Evolutionary conservation across 345 rosid genomes (phyloP).

Genomic region (Punica granatum): DNA sequence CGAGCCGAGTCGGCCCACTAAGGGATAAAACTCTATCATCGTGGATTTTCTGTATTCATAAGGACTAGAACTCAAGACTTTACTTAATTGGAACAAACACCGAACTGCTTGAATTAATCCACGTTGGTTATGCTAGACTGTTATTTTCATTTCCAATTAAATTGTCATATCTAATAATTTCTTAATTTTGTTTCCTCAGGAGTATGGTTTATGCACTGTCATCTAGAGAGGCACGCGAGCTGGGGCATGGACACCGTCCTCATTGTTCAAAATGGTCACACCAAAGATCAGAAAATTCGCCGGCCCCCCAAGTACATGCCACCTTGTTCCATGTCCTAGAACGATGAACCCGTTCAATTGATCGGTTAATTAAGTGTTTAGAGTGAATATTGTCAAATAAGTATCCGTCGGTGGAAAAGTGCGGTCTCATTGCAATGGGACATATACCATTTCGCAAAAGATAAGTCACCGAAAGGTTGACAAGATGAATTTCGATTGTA

Average conservation of each 20-base stretch:
- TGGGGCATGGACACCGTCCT: conserved; percentile 40
- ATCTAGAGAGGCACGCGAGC: conserved; percentile 27
- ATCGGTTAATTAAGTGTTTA: not conserved
- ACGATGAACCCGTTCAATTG: not conserved
- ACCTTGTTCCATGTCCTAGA: conserved; percentile 11
- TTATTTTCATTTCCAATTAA: too few relatives aligned
- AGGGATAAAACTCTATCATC: too few relatives aligned
- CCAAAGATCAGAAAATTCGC: conserved; percentile 12
- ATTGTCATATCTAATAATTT: too few relatives aligned
- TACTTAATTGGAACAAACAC: too few relatives aligned
- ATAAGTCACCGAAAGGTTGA: too few relatives aligned
- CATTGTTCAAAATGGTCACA: conserved; percentile 25
- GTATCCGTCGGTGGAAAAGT: not conserved
- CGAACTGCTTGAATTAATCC: too few relatives aligned
- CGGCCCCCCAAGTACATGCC: conserved; percentile 37
- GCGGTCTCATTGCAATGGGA: not conserved
- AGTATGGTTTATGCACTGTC: conserved; percentile 44
- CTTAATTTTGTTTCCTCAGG: conserved; percentile 12
- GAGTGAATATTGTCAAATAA: not conserved
- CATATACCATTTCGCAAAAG: too few relatives aligned
- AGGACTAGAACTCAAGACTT: too few relatives aligned
- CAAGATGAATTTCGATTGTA: too few relatives aligned
- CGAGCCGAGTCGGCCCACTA: too few relatives aligned
- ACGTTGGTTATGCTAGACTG: too few relatives aligned
- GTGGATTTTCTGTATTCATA: too few relatives aligned